Evolutionary conservation across 768 basidiomycete genomes (phyloP).

Genomic region (Tylopilus balloui): DNA sequence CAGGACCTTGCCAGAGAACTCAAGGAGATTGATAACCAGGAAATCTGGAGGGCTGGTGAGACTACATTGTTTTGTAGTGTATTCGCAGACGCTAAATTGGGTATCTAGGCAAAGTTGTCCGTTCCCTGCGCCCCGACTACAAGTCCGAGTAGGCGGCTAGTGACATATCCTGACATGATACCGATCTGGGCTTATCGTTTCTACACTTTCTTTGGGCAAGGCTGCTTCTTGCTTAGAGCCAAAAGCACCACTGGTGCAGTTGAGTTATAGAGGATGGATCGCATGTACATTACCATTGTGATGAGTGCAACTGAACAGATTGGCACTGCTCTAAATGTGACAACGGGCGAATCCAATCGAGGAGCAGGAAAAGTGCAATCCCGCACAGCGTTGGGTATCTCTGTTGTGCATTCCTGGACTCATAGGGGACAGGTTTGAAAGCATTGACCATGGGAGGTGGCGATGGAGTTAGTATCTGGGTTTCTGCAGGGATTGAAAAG

Average conservation of each 20-base stretch:
- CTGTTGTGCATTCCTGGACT: too few species aligned
- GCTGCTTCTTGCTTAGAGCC: constrained; percentile 11
- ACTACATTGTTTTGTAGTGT: constrained; percentile 3
- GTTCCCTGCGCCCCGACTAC: constrained; percentile 82
- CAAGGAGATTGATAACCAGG: constrained; percentile 93
- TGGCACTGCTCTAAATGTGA: too few species aligned
- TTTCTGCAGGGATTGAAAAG: too few species aligned
- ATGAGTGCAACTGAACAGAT: too few species aligned
- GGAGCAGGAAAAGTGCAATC: too few species aligned
- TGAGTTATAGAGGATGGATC: too few species aligned
- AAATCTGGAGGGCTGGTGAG: constrained; percentile 94
- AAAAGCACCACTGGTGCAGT: constrained; percentile 31
- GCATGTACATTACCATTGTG: too few species aligned
- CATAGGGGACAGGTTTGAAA: too few species aligned
- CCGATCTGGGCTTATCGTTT: constrained; percentile 6
- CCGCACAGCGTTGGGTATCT: too few species aligned
- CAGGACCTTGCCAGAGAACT: constrained; percentile 90
- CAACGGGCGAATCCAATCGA: too few species aligned
- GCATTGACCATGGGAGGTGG: too few species aligned
- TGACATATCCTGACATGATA: constrained; percentile 6
- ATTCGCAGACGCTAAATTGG: constrained; percentile 6
- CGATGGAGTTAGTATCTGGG: too few species aligned
- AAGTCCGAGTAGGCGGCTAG: constrained; percentile 49
- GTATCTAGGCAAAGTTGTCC: constrained; percentile 74
- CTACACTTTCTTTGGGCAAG: constrained; percentile 5